Evolutionary conservation across 768 basidiomycete genomes (phyloP), one percentile per base, ranked within the genome.

Genomic region (Sporobolomyces roseus): DNA sequence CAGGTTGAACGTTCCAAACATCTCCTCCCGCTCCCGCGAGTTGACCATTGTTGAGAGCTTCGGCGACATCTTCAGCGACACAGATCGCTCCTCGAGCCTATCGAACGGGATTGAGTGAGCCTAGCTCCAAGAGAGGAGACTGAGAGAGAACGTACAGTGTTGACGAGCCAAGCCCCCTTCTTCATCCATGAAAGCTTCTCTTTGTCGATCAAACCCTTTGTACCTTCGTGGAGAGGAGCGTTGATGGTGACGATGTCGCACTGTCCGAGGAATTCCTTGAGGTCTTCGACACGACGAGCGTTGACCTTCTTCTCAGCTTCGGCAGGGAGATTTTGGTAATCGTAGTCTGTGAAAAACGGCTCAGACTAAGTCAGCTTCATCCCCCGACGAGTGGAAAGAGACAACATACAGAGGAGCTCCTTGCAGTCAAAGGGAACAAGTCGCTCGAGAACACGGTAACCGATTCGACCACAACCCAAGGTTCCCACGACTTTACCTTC

Each of bases 401-500:
- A 19, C 25, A 19, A 65, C 63, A 23, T 10, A 61, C 64, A 94
- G 68, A 94, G 80, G 46, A 94, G 84, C 77, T 93, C 90, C 79
- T 92, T 92, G 83, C 85, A 86, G 80, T 91, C 83, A 81, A 96
- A 94, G 8, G 90, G 88, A 35, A 84, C 74, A 49, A 91, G 81
- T 65, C 89, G 86, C 78, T 90, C 86, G 25, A 75, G 65, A 8
- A 75, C 68, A 9, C 45, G 10, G 45, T 46, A 46, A 23, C 45
- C 45, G 45, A 46, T 46, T 13, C 45, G 45, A 13, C 45, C 45
- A 46, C 12, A 10, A 6, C 90, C 91, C 68, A 96, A 90, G 50
- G 92, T 93, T 23, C 91, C 92, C 61, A 93, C 86, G 61, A 91
- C 88, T 81, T 94, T 96, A 78, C 84, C 85, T 80, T 94, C 93